Base-by-base conservation (phyloP, 352 stramenopile species). In the Elongisporangium undulatum region DNA sequence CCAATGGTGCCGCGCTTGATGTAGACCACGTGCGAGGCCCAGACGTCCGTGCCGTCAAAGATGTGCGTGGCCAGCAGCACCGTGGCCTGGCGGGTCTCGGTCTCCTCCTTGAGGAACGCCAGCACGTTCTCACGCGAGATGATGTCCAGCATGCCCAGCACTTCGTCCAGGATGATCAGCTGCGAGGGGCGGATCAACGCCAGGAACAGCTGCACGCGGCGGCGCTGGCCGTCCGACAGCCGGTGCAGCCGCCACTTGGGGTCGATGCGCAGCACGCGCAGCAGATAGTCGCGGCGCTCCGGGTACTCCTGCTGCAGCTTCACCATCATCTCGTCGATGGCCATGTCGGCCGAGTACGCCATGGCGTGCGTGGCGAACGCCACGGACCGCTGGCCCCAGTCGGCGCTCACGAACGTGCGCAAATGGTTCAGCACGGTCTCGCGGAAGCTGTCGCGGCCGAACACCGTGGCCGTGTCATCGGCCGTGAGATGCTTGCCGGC, bases 151-250 rank as follows among this genome's bases (percentile, higher is more conserved):
- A 95, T 97, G 1, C 95, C 97, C 8, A 98, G 97, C 53, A 99
- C 89, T 84, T 99, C 97, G 64, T 99, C 97, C n/a, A 99, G 76
- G 4, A 99, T 71, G 38, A 99, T 92, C 56, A 99, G 85, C 64
- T 98, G 82, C 56, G 98, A 99, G 16, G 97, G 97, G 49, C 95
- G 84, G 53, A 99, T 77, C 4, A 99, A 77, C 38, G 94, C 94
- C 22, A 99, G 66, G 62, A 99, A 97, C 45, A 99, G 78, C 75
- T 99, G 97, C 10, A 99, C 97, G 45, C 97, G 85, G 54, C 89
- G 84, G 17, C 85, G 76, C 61, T 95, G 86, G 49, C 86, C 86
- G 58, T 92, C 85, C 54, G 86, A 94, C 5, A 95, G 61, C 19
- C 79, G 82, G 63, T 92, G 82, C n/a, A 94, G 75, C 12, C 89